Evolutionary conservation across 495 filamentous ascomycete genomes (phyloP).

Genomic region (Trichoderma orchidacearum): DNA sequence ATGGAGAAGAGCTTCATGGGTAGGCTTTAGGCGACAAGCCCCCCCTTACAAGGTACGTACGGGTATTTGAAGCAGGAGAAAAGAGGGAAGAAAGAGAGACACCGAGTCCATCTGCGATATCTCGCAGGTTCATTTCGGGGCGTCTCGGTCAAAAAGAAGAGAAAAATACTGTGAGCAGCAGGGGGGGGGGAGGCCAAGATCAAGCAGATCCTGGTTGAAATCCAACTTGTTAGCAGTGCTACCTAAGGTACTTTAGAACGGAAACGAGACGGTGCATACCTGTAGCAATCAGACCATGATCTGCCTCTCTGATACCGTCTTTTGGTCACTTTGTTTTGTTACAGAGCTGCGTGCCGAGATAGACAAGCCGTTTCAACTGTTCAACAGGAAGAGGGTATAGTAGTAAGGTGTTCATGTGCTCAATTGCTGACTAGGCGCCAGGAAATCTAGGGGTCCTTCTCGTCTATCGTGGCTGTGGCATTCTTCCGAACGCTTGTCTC

Average conservation of each 20-base stretch:
- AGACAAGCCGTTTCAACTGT: too few relatives aligned
- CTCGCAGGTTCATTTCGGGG: background rate
- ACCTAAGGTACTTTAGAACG: too few relatives aligned
- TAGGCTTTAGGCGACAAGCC: background rate
- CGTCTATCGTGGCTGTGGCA: background rate
- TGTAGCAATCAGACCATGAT: too few relatives aligned
- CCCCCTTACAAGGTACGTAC: background rate
- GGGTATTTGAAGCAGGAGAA: background rate
- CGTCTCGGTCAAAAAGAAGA: background rate
- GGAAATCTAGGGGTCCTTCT: background rate
- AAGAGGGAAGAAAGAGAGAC: background rate
- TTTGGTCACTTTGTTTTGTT: too few relatives aligned
- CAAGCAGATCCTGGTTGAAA: background rate
- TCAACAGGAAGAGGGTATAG: too few relatives aligned
- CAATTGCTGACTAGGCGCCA: background rate
- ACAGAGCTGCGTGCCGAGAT: too few relatives aligned
- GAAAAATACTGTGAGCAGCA: background rate
- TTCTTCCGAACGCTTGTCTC: background rate
- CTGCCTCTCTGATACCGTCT: too few relatives aligned
- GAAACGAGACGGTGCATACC: too few relatives aligned
- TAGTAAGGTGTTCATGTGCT: too few relatives aligned
- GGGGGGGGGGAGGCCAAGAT: background rate
- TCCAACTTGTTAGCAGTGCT: too few relatives aligned
- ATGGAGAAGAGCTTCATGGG: background rate
- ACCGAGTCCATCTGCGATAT: background rate